A percentile compares a stretch with the other conserved stretches of the same genome.
Conservation (phyloP, 2,329 filamentous ascomycete species). For the Fusarium compactum region DNA sequence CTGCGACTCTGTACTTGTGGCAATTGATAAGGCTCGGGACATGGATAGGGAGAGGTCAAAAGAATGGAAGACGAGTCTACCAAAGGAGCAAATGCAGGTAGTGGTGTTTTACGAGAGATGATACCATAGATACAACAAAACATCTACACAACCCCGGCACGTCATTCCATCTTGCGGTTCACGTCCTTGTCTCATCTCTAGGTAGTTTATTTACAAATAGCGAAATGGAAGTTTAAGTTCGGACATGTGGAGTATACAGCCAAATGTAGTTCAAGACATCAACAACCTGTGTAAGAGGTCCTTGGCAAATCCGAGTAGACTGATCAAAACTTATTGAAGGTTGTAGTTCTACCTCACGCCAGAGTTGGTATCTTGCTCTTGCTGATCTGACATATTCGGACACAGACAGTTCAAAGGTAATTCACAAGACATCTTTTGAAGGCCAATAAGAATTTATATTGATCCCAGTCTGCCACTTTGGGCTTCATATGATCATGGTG, state of each 20-base stretch:
- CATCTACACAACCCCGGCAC: slow-evolving; percentile 27
- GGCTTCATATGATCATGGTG: slow-evolving; percentile 29
- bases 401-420: background rate
- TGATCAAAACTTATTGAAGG: background rate
- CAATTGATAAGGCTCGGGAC: slow-evolving; percentile 16
- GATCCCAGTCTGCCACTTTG: slow-evolving; percentile 33
- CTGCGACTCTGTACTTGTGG: slow-evolving; percentile 33
- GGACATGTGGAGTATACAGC: background rate
- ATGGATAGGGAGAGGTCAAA: slow-evolving; percentile 24
- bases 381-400: background rate
- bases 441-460: slow-evolving; percentile 25
- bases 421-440: background rate
- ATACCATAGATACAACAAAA: slow-evolving; percentile 46
- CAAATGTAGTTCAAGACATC: background rate
- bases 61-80: slow-evolving; percentile 20
- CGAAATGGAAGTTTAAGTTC: background rate
- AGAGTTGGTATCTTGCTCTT: background rate
- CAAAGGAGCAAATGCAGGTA: slow-evolving; percentile 26
- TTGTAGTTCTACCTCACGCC: background rate
- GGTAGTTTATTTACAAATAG: background rate
- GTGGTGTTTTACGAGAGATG: slow-evolving; percentile 48
- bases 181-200: background rate
- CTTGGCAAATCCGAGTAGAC: background rate
- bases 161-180: background rate
- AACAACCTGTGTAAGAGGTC: background rate